Percentiles rank a stretch among this genome's conserved stretches.
Evolutionary conservation across 2,329 filamentous ascomycete genomes (phyloP).

Genomic region (Furcasterigmium furcatum): DNA sequence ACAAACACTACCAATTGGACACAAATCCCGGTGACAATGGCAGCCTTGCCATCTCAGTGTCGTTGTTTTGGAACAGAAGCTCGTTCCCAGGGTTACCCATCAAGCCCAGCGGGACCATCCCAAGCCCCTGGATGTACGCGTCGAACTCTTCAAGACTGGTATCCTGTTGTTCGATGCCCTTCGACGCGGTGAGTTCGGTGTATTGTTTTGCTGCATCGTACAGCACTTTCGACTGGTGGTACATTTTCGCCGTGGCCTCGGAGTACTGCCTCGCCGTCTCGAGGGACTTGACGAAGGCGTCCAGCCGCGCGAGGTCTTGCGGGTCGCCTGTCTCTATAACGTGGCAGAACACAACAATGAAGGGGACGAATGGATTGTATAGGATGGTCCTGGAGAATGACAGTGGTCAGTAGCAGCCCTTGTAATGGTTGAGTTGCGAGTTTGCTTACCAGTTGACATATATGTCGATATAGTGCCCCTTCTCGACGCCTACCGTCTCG

Average conservation of each 20-base stretch:
- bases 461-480: not conserved
- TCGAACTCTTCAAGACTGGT: not conserved
- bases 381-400: constrained; percentile 11
- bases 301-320: constrained; percentile 30
- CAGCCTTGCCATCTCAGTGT: no score
- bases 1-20: no score
- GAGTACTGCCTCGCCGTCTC: constrained; percentile 3
- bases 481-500: not conserved
- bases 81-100: not conserved
- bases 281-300: constrained; percentile 10
- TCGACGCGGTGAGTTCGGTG: not conserved
- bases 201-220: not conserved
- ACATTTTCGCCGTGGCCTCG: not conserved
- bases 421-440: not conserved
- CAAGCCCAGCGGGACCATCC: not conserved
- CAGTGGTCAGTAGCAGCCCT: not conserved
- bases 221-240: not conserved
- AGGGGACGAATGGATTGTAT: constrained; percentile 18
- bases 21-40: no score
- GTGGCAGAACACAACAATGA: constrained; percentile 22
- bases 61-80: not conserved
- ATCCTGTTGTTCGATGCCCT: not conserved
- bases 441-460: constrained; percentile 4
- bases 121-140: not conserved
- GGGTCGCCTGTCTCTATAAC: constrained; percentile 30